Conservation (phyloP, 108 stramenopile genomes). For the Conticribra weissflogii region DNA sequence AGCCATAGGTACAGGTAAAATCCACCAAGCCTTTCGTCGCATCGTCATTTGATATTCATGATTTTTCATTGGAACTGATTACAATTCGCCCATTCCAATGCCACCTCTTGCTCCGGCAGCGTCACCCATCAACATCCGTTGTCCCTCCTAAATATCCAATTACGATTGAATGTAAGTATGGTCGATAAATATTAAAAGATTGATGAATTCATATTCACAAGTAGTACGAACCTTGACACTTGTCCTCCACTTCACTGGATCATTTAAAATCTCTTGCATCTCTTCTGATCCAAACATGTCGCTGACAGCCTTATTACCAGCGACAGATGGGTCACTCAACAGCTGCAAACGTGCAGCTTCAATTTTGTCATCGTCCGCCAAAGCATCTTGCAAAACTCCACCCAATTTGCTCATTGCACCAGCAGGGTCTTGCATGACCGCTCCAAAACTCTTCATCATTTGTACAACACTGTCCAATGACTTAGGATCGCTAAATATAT, state of each 20-base stretch:
- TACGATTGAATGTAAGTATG: too few species aligned
- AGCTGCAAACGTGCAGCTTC: slow-evolving; percentile 80
- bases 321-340: slow-evolving; percentile 54
- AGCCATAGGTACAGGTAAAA: too few species aligned
- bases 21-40: background rate
- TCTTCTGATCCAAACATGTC: slow-evolving; percentile 65
- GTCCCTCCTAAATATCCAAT: too few species aligned
- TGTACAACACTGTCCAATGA: slow-evolving; percentile 58
- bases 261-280: slow-evolving; percentile 70
- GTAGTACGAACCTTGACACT: slow-evolving; percentile 75
- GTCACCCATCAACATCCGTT: slow-evolving; percentile 33
- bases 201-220: too few species aligned
- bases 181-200: too few species aligned
- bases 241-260: slow-evolving; percentile 77
- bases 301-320: slow-evolving; percentile 55
- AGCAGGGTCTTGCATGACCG: slow-evolving; percentile 65
- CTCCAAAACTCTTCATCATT: slow-evolving; percentile 67
- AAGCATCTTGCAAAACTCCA: slow-evolving; percentile 43
- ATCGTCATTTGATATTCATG: background rate
- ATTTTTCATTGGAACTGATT: too few species aligned
- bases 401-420: slow-evolving; percentile 58
- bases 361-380: slow-evolving; percentile 74
- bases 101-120: slow-evolving; percentile 12
- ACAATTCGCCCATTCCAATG: slow-evolving; percentile 52
- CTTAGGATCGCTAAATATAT: slow-evolving; percentile 73